These are phyloP conservation scores for Fusarium virguliforme DNA, from an alignment of 2,329 filamentous ascomycete species.

Conservation along the genomic window DNA sequence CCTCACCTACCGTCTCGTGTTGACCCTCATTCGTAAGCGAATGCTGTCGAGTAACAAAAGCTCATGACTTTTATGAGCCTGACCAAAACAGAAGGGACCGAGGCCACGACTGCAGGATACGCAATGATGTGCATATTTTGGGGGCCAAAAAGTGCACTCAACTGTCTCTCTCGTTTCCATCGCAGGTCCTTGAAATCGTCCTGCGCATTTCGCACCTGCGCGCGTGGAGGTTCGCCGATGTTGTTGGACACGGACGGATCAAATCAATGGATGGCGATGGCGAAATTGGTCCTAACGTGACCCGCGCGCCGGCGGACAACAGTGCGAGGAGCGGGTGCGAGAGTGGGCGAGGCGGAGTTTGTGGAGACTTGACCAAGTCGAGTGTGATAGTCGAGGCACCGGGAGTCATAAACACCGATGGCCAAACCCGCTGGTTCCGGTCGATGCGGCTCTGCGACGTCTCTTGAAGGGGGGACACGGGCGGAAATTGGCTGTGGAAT, in stretches of 20 bases:
- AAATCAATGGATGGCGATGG: conserved; percentile 27
- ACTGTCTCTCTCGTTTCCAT: conserved; percentile 32
- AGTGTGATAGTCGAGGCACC: conserved; percentile 45
- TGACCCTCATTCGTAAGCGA: conserved; percentile 26
- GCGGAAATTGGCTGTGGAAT: conserved; percentile 18
- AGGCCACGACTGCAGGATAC: conserved; percentile 46
- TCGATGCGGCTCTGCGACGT: conserved; percentile 40
- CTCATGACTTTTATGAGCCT: conserved; percentile 15
- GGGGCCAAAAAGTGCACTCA: conserved; percentile 27
- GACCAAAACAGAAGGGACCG: conserved; percentile 28
- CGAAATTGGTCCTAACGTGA: conserved; percentile 23
- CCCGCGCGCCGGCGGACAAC: conserved; percentile 23
- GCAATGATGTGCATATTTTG: conserved; percentile 37
- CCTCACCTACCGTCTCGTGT: conserved; percentile 27
- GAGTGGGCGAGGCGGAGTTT: conserved; percentile 36
- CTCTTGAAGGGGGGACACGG: not conserved
- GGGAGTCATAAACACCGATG: conserved; percentile 30
- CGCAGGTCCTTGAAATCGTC: conserved; percentile 41
- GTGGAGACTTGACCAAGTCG: conserved; percentile 35
- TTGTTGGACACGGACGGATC: conserved; percentile 26
- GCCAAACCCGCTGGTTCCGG: conserved; percentile 30
- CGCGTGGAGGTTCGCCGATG: conserved; percentile 40
- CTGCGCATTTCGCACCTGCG: conserved; percentile 36
- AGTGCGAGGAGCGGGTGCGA: conserved; percentile 31
- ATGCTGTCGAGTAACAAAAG: conserved; percentile 8